Evolutionary conservation across 2,329 filamentous ascomycete genomes (phyloP).

Genomic region (Teratosphaeria zuluensis): DNA sequence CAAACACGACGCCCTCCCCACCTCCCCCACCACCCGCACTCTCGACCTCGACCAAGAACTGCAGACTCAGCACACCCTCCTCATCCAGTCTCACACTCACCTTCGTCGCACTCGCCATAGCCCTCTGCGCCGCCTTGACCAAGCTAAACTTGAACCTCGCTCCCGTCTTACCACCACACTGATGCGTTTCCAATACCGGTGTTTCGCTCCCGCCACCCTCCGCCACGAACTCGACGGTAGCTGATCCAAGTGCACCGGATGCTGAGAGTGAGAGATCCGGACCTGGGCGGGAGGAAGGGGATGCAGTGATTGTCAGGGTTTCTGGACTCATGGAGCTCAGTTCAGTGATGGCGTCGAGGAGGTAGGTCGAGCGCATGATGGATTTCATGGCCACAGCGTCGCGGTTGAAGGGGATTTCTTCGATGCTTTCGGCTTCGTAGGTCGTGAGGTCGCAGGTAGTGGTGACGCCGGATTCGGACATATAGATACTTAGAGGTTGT

Average conservation of each 20-base stretch:
- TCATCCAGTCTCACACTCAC: slow-evolving; percentile 81
- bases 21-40: slow-evolving; percentile 8
- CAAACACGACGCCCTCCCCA: slow-evolving; percentile 50
- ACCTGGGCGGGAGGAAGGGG: slow-evolving; percentile 33
- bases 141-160: slow-evolving; percentile 80
- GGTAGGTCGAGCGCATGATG: slow-evolving; percentile 73
- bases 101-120: slow-evolving; percentile 89
- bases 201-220: slow-evolving; percentile 14
- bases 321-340: slow-evolving; percentile 56
- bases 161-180: slow-evolving; percentile 48
- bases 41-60: slow-evolving; percentile 91
- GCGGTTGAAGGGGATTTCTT: slow-evolving; percentile 82
- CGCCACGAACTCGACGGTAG: slow-evolving; percentile 48
- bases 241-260: slow-evolving; percentile 49
- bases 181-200: slow-evolving; percentile 62
- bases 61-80: slow-evolving; percentile 83
- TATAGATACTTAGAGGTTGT: slow-evolving; percentile 69
- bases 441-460: slow-evolving; percentile 86
- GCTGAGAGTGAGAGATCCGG: slow-evolving; percentile 63
- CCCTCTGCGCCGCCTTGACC: slow-evolving; percentile 73
- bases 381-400: slow-evolving; percentile 78
- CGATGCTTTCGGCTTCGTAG: slow-evolving; percentile 46
- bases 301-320: slow-evolving; percentile 41
- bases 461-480: slow-evolving; percentile 77
- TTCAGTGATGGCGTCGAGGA: slow-evolving; percentile 64